Percentiles rank a stretch among this genome's conserved stretches.
Evolutionary conservation across 1,284 basidiomycete genomes (phyloP).

Genomic region (Heimioporus retisporus): DNA sequence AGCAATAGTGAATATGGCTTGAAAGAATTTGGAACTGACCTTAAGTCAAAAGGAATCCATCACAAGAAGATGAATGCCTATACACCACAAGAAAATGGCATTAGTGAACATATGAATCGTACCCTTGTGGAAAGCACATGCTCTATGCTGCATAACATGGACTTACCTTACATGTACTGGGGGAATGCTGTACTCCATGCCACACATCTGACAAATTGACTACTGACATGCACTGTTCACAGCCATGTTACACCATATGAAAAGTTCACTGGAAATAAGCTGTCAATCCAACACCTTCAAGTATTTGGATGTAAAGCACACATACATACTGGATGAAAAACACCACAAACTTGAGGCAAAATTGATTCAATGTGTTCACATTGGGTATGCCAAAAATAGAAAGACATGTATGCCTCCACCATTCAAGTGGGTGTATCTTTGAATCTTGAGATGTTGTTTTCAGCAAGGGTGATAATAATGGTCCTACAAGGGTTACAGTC

Average conservation of each 20-base stretch:
- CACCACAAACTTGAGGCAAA: not conserved
- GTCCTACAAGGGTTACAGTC: too few relatives aligned
- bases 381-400: too few relatives aligned
- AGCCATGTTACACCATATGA: conserved; percentile 8
- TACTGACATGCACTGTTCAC: conserved; percentile 13
- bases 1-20: not conserved
- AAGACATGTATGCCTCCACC: too few relatives aligned
- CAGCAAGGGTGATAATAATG: too few relatives aligned
- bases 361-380: too few relatives aligned
- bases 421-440: too few relatives aligned
- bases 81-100: conserved; percentile 17
- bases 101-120: conserved; percentile 17
- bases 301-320: conserved; percentile 2
- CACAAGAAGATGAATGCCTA: conserved; percentile 20
- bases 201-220: conserved; percentile 39
- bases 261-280: conserved; percentile 7
- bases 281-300: not conserved
- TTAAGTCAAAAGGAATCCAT: conserved; percentile 6
- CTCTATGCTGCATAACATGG: not conserved
- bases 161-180: not conserved
- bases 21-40: not conserved
- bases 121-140: not conserved
- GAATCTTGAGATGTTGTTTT: too few relatives aligned
- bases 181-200: conserved; percentile 33
- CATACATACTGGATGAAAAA: conserved; percentile 7